phyloP scores from a whole-genome alignment of 2,329 filamentous ascomycete genomes.

The Hymenoscyphus scutula region DNA sequence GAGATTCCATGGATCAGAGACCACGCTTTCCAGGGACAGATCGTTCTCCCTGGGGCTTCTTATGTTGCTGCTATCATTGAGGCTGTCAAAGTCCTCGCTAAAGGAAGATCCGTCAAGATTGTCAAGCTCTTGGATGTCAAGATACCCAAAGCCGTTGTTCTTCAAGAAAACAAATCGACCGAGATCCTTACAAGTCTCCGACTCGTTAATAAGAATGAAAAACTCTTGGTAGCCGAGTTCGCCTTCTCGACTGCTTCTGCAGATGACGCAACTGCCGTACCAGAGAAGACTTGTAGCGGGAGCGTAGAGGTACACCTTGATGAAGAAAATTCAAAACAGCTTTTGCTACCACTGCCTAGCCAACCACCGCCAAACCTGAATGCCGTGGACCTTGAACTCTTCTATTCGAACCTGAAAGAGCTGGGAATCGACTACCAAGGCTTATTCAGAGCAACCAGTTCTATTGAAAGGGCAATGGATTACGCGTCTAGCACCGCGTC shows the following conservation, averaged over 20 bases:
- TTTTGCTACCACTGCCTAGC: not conserved
- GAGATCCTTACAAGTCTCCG: constrained; percentile 17
- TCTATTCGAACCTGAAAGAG: not conserved
- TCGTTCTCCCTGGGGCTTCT: constrained; percentile 46
- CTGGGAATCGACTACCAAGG: constrained; percentile 7
- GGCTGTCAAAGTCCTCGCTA: not conserved
- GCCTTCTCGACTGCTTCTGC: not conserved
- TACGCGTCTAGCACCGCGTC: not conserved
- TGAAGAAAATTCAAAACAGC: not conserved
- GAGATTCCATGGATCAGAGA: constrained; percentile 46
- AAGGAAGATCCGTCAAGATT: not conserved
- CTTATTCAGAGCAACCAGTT: not conserved
- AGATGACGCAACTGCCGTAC: not conserved
- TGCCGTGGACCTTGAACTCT: constrained; percentile 1
- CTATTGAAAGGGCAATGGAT: constrained; percentile 16
- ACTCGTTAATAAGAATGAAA: not conserved
- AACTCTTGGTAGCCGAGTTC: not conserved
- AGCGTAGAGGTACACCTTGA: not conserved
- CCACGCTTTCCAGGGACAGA: constrained; percentile 40
- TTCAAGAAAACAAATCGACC: not conserved
- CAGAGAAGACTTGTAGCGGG: not conserved
- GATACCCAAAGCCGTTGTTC: not conserved
- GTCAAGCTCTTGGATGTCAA: constrained; percentile 1
- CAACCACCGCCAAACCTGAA: not conserved
- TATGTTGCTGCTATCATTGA: constrained; percentile 49